phyloP scores from a whole-genome alignment of 345 rosid genomes.

The Sisymbrium altissimum region DNA sequence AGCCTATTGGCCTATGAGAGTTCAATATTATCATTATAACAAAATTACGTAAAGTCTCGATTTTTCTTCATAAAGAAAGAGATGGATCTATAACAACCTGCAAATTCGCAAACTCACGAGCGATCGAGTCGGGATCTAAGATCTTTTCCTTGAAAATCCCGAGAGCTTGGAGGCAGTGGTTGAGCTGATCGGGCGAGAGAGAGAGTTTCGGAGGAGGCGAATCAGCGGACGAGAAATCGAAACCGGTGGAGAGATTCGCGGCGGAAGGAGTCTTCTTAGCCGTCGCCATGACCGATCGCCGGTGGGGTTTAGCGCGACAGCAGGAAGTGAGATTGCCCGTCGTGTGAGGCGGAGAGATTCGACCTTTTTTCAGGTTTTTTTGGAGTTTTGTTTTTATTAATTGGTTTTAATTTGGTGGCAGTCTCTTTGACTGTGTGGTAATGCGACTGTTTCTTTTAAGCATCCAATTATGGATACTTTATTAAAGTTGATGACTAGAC shows the following conservation, averaged over 20 bases:
- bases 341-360: slow-evolving; percentile 29
- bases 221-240: slow-evolving; percentile 51
- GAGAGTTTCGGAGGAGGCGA: slow-evolving; percentile 50
- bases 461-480: background rate
- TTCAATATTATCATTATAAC: background rate
- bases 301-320: slow-evolving; percentile 44
- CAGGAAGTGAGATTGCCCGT: slow-evolving; percentile 60
- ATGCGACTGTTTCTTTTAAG: background rate
- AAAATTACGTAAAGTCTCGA: background rate
- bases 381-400: slow-evolving; percentile 3
- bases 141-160: slow-evolving; percentile 42
- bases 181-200: slow-evolving; percentile 59
- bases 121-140: slow-evolving; percentile 38
- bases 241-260: slow-evolving; percentile 12
- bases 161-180: slow-evolving; percentile 64
- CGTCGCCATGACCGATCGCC: slow-evolving; percentile 53
- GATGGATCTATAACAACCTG: slow-evolving; percentile 59
- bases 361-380: background rate
- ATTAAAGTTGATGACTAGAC: background rate
- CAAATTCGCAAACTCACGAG: slow-evolving; percentile 56
- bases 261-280: slow-evolving; percentile 17
- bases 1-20: slow-evolving; percentile 51
- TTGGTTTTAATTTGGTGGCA: background rate
- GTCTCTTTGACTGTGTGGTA: background rate
- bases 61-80: too few species aligned